These are phyloP conservation scores for Ceratocystis diversiconidia DNA, from an alignment of 2,329 filamentous ascomycete genomes.

Conservation along the genomic window DNA sequence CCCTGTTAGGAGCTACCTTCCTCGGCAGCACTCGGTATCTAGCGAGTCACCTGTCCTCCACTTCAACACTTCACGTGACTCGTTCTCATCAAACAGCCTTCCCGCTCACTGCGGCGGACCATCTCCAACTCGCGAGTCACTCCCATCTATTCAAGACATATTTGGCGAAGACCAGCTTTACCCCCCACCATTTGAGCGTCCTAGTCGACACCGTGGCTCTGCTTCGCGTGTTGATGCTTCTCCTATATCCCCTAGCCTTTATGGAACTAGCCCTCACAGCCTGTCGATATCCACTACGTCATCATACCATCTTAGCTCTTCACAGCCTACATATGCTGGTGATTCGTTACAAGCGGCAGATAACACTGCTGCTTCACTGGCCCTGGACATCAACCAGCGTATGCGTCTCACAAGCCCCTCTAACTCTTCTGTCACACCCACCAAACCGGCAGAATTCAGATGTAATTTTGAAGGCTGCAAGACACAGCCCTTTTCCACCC, in stretches of 20 bases:
- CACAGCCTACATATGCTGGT: conserved; percentile 8
- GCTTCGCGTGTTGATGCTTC: conserved; percentile 8
- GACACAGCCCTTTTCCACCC: conserved; percentile 62
- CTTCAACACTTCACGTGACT: neutral
- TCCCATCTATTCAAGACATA: conserved; percentile 11
- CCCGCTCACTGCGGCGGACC: neutral
- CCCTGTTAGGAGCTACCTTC: neutral
- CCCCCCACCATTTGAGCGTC: neutral
- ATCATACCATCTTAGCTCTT: conserved; percentile 16
- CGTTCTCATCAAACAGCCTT: conserved; percentile 7
- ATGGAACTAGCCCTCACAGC: conserved; percentile 13
- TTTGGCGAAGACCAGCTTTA: conserved; percentile 11
- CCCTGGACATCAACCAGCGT: conserved; percentile 6
- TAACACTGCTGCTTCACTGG: neutral
- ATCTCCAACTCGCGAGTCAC: neutral
- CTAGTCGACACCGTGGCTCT: conserved; percentile 7
- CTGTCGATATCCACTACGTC: conserved; percentile 7
- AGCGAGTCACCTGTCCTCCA: neutral
- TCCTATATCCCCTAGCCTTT: conserved; percentile 6
- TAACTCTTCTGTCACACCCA: conserved; percentile 2
- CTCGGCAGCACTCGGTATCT: conserved; percentile 3
- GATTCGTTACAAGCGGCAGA: neutral
- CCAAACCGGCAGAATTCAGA: conserved; percentile 8
- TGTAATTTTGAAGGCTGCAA: conserved; percentile 43
- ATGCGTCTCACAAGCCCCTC: conserved; percentile 12